These are phyloP conservation scores for Calocybe indica DNA, from an alignment of 768 basidiomycete species.

Conservation along the genomic window DNA sequence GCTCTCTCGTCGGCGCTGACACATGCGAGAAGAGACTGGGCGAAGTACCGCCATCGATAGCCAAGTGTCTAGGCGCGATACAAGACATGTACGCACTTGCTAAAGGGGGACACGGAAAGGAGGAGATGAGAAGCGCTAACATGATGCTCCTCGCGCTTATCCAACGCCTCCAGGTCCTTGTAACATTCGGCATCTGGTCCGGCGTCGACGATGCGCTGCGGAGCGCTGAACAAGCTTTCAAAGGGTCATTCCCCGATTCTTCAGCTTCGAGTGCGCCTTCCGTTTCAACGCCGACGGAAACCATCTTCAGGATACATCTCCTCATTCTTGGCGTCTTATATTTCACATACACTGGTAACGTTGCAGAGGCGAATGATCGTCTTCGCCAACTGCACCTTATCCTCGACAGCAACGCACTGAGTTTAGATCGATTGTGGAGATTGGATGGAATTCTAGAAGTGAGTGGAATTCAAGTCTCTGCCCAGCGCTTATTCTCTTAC, in stretches of 20 bases:
- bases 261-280: background rate
- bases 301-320: constrained; percentile 40
- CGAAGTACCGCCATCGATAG: constrained; percentile 6
- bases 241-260: background rate
- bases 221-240: constrained; percentile 32
- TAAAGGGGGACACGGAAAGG: background rate
- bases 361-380: constrained; percentile 40
- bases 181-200: constrained; percentile 50
- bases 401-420: constrained; percentile 37
- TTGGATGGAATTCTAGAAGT: constrained; percentile 6
- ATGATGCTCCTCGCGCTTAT: constrained; percentile 48
- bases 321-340: constrained; percentile 59
- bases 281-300: background rate
- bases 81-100: constrained; percentile 23
- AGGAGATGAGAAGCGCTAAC: constrained; percentile 25
- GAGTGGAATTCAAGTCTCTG: constrained; percentile 10
- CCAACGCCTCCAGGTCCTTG: constrained; percentile 50
- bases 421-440: constrained; percentile 32
- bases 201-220: constrained; percentile 42
- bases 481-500: background rate
- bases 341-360: constrained; percentile 53
- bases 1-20: constrained; percentile 10
- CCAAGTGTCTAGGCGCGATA: constrained; percentile 25
- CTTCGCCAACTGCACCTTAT: constrained; percentile 58
- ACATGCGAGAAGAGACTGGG: constrained; percentile 7